Evolutionary conservation across 805 yeast species (phyloP).

Genomic region (Barnettozyma salicaria): DNA sequence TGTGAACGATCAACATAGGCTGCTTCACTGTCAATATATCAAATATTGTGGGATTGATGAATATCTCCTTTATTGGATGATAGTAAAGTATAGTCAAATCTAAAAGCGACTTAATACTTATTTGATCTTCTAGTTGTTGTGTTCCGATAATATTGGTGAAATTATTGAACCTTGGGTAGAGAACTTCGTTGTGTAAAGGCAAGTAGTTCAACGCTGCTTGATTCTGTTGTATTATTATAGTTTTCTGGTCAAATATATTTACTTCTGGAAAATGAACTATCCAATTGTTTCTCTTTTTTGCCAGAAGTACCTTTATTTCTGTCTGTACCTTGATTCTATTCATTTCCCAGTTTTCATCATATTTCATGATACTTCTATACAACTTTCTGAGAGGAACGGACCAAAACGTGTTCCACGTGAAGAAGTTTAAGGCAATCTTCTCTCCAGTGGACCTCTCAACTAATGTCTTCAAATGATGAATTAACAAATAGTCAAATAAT

Average conservation of each 20-base stretch:
- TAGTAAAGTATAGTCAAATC: slow-evolving; percentile 36
- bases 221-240: slow-evolving; percentile 42
- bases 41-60: slow-evolving; percentile 32
- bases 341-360: slow-evolving; percentile 66
- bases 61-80: slow-evolving; percentile 27
- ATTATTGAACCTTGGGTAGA: slow-evolving; percentile 73
- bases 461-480: slow-evolving; percentile 32
- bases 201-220: slow-evolving; percentile 51
- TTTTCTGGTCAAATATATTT: slow-evolving; percentile 52
- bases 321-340: slow-evolving; percentile 32
- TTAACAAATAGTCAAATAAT: slow-evolving; percentile 54
- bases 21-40: slow-evolving; percentile 32
- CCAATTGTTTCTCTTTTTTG: slow-evolving; percentile 46
- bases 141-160: slow-evolving; percentile 41
- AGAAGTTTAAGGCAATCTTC: slow-evolving; percentile 39
- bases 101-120: slow-evolving; percentile 21
- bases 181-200: slow-evolving; percentile 52
- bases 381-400: slow-evolving; percentile 49
- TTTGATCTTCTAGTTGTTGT: slow-evolving; percentile 3
- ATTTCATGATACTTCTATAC: slow-evolving; percentile 40
- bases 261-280: slow-evolving; percentile 82
- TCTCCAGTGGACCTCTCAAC: slow-evolving; percentile 23
- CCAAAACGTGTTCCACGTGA: slow-evolving; percentile 68
- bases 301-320: slow-evolving; percentile 27
- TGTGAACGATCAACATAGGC: slow-evolving; percentile 24